phyloP scores from a whole-genome alignment of 345 rosid species.

The Corymbia maculata region DNA sequence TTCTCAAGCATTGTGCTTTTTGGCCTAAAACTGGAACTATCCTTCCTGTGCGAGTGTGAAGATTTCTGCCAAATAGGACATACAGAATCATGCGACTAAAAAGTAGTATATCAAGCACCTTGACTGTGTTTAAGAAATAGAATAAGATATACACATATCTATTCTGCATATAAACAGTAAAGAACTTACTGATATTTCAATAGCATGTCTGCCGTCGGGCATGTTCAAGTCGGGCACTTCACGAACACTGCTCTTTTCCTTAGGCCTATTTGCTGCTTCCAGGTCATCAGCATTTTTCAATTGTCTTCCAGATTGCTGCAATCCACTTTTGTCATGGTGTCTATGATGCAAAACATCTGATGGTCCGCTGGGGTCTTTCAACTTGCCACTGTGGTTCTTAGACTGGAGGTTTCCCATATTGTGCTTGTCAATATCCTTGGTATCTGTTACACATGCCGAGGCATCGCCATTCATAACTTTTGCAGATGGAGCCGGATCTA shows the following conservation, averaged over 20 bases:
- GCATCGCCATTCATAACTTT: slow-evolving; percentile 34
- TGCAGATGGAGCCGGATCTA: slow-evolving; percentile 28
- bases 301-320: slow-evolving; percentile 40
- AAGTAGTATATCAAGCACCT: background rate
- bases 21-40: slow-evolving; percentile 48
- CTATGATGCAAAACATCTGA: slow-evolving; percentile 38
- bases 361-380: slow-evolving; percentile 37
- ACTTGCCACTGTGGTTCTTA: slow-evolving; percentile 32
- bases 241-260: slow-evolving; percentile 44
- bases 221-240: slow-evolving; percentile 46
- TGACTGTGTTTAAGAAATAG: background rate
- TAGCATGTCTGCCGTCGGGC: slow-evolving; percentile 36
- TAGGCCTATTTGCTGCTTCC: slow-evolving; percentile 31
- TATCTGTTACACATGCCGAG: slow-evolving; percentile 24
- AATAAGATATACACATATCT: background rate
- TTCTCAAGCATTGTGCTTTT: slow-evolving; percentile 70
- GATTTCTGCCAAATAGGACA: slow-evolving; percentile 30
- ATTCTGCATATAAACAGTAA: background rate
- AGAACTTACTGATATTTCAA: slow-evolving; percentile 42
- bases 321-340: slow-evolving; percentile 36
- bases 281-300: slow-evolving; percentile 12
- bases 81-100: slow-evolving; percentile 4
- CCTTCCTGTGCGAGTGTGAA: slow-evolving; percentile 37
- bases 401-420: slow-evolving; percentile 29
- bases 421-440: slow-evolving; percentile 38